Evolutionary conservation across 2,329 filamentous ascomycete species (phyloP), one percentile per base, ranked within the genome.

Genomic region (Pezicula rhizophila): DNA sequence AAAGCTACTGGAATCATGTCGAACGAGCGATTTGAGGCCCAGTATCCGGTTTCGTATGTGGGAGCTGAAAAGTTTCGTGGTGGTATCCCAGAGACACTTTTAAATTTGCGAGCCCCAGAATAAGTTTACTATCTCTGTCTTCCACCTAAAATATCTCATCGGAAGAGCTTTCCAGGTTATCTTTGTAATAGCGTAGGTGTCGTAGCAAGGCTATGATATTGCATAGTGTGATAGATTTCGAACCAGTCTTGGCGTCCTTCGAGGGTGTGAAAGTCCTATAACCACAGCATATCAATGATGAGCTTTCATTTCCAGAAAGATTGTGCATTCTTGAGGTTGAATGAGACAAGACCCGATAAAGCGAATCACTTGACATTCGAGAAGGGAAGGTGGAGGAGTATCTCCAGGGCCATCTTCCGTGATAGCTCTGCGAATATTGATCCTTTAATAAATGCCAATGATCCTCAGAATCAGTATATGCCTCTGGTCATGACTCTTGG

Each of bases 271-370:
- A 56, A 39, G 41, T 56, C 51, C 49, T 50, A 56, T 2, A 56
- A 37, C 40, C 50, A 53, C 3, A 49, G 48, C 35, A 56, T 50
- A 20, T 54, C 53, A 23, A 53, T 34, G 12, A 25, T 18, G 17
- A 51, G 35, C 37, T 54, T 56, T 8, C 49, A 45, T 38, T 52
- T 51, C 53, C 52, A 56, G 47, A 54, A 56, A 1, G 42, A 15
- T 5, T 45, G 47, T 14, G 45, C 25, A 17, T 48, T 34, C 3
- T 31, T 18, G 18, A 56, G 38, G 2, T 33, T 8, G 25, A 51
- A 42, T 3, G 41, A 40, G n/a, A 45, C 18, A 6, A 54, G 41
- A 8, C 49, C 45, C 2, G 53, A 53, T 18, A 49, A 45, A 2
- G 42, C 41, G 37, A 56, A 40, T 7, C 7, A 15, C 35, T 47